phyloP scores from a whole-genome alignment of 2,329 filamentous ascomycete species.

The Cladophialophora bantiana region DNA sequence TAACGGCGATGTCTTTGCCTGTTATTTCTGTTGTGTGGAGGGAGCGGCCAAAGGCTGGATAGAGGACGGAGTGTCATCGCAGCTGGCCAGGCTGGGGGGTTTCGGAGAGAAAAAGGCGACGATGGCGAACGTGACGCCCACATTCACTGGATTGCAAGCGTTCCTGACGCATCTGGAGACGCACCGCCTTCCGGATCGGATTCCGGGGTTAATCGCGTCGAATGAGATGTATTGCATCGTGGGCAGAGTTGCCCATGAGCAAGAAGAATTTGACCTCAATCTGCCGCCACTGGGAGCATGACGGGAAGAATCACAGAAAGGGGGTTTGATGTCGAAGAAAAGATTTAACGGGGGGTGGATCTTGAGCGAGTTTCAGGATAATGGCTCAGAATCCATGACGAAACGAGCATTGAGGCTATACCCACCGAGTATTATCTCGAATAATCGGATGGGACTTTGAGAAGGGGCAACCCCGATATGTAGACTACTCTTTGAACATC shows the following conservation, averaged over 20 bases:
- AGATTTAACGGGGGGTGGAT: neutral
- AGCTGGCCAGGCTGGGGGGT: conserved; percentile 23
- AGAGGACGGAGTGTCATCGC: conserved; percentile 20
- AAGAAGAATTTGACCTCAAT: conserved; percentile 58
- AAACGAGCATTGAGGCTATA: neutral
- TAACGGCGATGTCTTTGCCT: conserved; percentile 47
- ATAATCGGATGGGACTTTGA: neutral
- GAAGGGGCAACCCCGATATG: neutral
- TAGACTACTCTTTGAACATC: neutral
- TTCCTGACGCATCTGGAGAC: conserved; percentile 54
- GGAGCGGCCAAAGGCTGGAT: conserved; percentile 41
- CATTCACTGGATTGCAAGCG: conserved; percentile 49
- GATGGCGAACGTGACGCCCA: conserved; percentile 39
- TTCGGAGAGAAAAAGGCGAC: conserved; percentile 24
- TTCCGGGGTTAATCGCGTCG: conserved; percentile 47
- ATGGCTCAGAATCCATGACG: conserved; percentile 1
- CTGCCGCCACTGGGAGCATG: conserved; percentile 43
- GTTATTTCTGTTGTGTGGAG: conserved; percentile 55
- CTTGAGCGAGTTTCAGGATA: neutral
- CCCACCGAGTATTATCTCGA: neutral
- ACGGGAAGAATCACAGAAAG: neutral
- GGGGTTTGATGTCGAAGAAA: neutral
- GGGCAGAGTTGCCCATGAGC: conserved; percentile 48
- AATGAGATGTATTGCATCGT: conserved; percentile 52
- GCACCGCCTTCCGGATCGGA: conserved; percentile 45